Base-by-base conservation (phyloP, 768 basidiomycete species). In the Leucocoprinus sp. region DNA sequence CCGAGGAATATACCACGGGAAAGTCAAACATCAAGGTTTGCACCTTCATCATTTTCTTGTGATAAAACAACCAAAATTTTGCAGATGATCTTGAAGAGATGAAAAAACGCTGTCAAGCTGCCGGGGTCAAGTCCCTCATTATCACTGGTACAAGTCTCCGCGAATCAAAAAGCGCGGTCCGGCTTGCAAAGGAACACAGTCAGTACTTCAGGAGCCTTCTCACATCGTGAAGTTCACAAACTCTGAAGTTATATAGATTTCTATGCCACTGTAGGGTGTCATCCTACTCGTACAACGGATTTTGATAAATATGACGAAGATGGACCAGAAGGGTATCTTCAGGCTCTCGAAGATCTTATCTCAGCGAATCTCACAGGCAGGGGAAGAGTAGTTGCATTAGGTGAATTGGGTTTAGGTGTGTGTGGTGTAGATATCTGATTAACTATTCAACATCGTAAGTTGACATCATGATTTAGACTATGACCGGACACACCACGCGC, bases 401-500 rank as follows among this genome's bases (percentile, higher is more conserved):
- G 88, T 17, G 88, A 91, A 61, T 85, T 86, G 52, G 88, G 88
- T 17, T 62, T 90, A 41, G 86, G 84, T 84, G 51, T 33, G 65
- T 52, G n/a, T n/a, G n/a, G n/a, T n/a, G n/a, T n/a, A n/a, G n/a
- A n/a, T n/a, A n/a, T n/a, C n/a, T n/a, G n/a, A n/a, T n/a, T n/a
- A n/a, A n/a, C n/a, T n/a, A 27, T 27, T 27, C 26, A 27, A 27
- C 26, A 27, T 27, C 11, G 26, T 27, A 27, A 27, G 26, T 27
- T 27, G 5, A 27, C 18, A 15, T 8, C 36, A 23, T 29, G 36
- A 48, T 37, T 45, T 42, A 85, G 86, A 91, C 57, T 90, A 90
- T 52, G 88, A 90, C 55, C 70, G 88, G 17, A 72, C 78, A 0
- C 78, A 80, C 54, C 81, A 80, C 55, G 76, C 85, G 5, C 52